Evolutionary conservation across 306 rosid species (phyloP).

Genomic region (Ormosia semicastrata): DNA sequence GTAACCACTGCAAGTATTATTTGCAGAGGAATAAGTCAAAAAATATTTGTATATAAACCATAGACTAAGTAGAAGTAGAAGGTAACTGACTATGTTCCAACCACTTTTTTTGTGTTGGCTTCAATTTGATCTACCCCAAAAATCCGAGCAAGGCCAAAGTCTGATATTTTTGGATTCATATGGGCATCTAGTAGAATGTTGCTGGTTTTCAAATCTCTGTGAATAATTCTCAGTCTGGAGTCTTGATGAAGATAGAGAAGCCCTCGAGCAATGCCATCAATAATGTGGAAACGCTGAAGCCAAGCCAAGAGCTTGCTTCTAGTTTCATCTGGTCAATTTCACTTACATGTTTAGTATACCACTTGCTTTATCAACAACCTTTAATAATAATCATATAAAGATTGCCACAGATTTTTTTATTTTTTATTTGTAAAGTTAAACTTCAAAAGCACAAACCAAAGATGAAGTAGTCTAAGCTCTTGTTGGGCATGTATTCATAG

Average conservation of each 20-base stretch:
- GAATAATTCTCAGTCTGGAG: slow-evolving; percentile 30
- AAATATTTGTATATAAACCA: neutral
- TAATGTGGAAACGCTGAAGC: slow-evolving; percentile 20
- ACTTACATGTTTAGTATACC: neutral
- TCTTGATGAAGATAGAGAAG: slow-evolving; percentile 39
- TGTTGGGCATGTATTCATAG: slow-evolving; percentile 30
- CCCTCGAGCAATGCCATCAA: slow-evolving; percentile 26
- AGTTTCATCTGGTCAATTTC: slow-evolving; percentile 16
- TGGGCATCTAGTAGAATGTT: slow-evolving; percentile 19
- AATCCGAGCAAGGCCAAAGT: slow-evolving; percentile 18
- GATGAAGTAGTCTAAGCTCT: slow-evolving; percentile 29
- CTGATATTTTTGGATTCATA: slow-evolving; percentile 33
- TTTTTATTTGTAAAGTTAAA: neutral
- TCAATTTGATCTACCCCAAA: slow-evolving; percentile 27
- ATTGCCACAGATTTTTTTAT: neutral
- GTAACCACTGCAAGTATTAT: slow-evolving; percentile 23
- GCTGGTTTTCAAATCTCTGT: slow-evolving; percentile 24
- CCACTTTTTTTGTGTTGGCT: slow-evolving; percentile 18
- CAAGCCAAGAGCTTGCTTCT: slow-evolving; percentile 21
- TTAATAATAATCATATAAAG: neutral
- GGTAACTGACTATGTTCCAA: slow-evolving; percentile 31
- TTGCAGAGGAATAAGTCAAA: neutral
- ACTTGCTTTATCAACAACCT: neutral
- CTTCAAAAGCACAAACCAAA: slow-evolving; percentile 15
- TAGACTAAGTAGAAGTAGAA: neutral